Evolutionary conservation across 768 basidiomycete genomes (phyloP).

Genomic region (Amanita subjunquillea): DNA sequence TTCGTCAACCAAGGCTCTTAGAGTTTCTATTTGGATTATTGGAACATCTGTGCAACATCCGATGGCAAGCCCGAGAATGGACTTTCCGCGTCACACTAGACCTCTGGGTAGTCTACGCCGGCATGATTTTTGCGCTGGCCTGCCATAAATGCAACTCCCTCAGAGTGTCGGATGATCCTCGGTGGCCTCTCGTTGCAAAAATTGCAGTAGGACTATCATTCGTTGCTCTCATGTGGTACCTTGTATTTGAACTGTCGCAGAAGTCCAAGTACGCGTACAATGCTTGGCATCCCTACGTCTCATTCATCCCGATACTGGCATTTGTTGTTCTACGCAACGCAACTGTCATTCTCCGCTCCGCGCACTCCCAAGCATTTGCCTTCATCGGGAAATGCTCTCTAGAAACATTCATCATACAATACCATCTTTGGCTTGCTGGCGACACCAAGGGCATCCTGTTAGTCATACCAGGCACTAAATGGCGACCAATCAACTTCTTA

Average conservation of each 20-base stretch:
- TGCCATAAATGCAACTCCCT: slow-evolving; percentile 69
- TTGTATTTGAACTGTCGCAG: slow-evolving; percentile 69
- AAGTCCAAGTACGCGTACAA: slow-evolving; percentile 84
- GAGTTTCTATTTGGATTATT: slow-evolving; percentile 55
- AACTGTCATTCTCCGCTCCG: slow-evolving; percentile 57
- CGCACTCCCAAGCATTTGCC: slow-evolving; percentile 57
- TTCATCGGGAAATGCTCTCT: slow-evolving; percentile 83
- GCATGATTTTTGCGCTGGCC: slow-evolving; percentile 70
- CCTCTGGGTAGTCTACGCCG: slow-evolving; percentile 80
- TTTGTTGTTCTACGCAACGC: slow-evolving; percentile 75
- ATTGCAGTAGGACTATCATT: slow-evolving; percentile 37
- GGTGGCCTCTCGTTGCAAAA: slow-evolving; percentile 50
- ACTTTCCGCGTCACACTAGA: slow-evolving; percentile 82
- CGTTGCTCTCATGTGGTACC: slow-evolving; percentile 62
- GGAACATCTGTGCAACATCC: slow-evolving; percentile 56
- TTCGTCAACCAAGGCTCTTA: slow-evolving; percentile 53
- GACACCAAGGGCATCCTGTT: slow-evolving; percentile 78
- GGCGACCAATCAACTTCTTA: slow-evolving; percentile 71
- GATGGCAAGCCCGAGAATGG: slow-evolving; percentile 86
- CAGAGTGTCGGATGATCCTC: slow-evolving; percentile 55
- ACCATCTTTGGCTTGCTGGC: slow-evolving; percentile 77
- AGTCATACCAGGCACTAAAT: slow-evolving; percentile 62
- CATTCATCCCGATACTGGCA: slow-evolving; percentile 69
- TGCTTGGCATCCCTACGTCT: slow-evolving; percentile 72
- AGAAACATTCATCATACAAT: slow-evolving; percentile 89